Evolutionary conservation across 805 yeast species (phyloP), one percentile per base, ranked within the genome.

Genomic region (Saccharomycopsis sp.): DNA sequence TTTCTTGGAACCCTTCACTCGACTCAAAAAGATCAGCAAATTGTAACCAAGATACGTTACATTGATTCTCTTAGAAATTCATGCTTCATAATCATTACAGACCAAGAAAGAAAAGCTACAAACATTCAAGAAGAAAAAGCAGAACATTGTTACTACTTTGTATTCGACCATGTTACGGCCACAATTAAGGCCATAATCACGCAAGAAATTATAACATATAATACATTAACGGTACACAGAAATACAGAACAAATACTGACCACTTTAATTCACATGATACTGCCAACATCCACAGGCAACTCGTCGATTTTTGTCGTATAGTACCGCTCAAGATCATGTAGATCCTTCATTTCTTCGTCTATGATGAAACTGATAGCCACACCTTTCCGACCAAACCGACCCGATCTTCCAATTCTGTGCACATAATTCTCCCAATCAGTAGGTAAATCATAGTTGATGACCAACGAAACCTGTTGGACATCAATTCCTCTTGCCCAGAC

Each of bases 401-500:
- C 99, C 66, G 96, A 91, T 75, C 99, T 86, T 73, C 99, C 99
- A 66, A 93, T 93, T 76, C 99, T 84, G 79, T 93, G 99, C 70
- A 93, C 86, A 74, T 93, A 93, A 81, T 93, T 93, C 75, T 93
- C 98, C 71, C 86, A 85, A 80, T 94, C 91, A 64, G 82, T 73
- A 58, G 99, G 98, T 72, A 93, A 77, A 74, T 93, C 99, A 76
- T 89, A 93, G 81, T 93, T 93, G 69, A 93, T 89, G 61, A 93
- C 99, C 65, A 93, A 76, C 12, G 97, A 92, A 54, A 93, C 97
- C 72, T 93, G 98, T 78, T 93, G 99, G 62, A 93, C 98, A 75
- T 93, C 99, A 65, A 93, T 94, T 71, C 99, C 99, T 75, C 99
- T 83, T 55, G 99, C 99, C 86, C 93, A 88, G 68, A 94, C 87